Base-by-base conservation (phyloP, 495 filamentous ascomycete genomes). In the Cetradonia linearis region DNA sequence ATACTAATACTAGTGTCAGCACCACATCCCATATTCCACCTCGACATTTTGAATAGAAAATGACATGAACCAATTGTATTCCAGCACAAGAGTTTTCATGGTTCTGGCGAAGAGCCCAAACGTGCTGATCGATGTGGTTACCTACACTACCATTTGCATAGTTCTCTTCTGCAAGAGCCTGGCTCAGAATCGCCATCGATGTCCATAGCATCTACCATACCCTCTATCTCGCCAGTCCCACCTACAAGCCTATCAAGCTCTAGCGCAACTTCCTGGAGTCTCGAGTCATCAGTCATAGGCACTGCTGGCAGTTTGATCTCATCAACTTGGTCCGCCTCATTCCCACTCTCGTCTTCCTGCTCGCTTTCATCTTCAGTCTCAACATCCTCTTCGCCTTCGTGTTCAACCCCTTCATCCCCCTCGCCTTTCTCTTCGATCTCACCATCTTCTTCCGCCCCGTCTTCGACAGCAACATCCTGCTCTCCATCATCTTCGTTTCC, bases 191-290 rank as follows among this genome's bases (percentile, higher is more conserved):
- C 7, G 6, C 13, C 10, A 61, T 48, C 59, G 36, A 37, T 16
- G 18, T 61, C 42, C 50, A 61, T 56, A 5, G 6, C 20, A 33
- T 50, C 52, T 13, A 28, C 27, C 20, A 23, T n/a, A 18, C 6
- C 28, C 13, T n/a, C 48, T 31, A 38, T 14, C 16, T 23, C 18
- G 27, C 42, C 20, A 23, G 37, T 48, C 30, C 44, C 14, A 30
- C 28, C 13, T 13, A 33, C 72, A 20, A 75, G 72, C 52, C 75
- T 44, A 52, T 63, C 54, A 52, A 74, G 61, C 59, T 75, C 72
- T 62, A 62, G 59, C 46, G 63, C 53, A 6, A 61, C 64, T 16
- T 69, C 69, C 11, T 11, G 56, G 25, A 62, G 46, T 34, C 60
- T 53, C 30, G 60, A 44, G 23, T 62, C 55, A 27, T 23, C 37